These are phyloP conservation scores for Stemphylium lycopersici DNA, from an alignment of 2,329 filamentous ascomycete genomes.

Conservation along the genomic window DNA sequence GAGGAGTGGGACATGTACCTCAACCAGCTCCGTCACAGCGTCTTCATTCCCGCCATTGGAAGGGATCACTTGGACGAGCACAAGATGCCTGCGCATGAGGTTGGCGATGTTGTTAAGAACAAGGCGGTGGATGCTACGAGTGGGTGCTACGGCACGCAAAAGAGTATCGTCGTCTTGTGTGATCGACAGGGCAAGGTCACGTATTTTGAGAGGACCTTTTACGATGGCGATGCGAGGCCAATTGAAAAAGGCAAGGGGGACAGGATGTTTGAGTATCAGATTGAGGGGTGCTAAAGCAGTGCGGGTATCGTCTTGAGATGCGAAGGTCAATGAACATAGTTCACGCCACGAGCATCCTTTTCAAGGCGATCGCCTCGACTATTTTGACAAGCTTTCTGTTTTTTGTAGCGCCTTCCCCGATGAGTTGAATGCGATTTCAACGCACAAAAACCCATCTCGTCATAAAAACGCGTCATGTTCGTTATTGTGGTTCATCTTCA, in stretches of 20 bases:
- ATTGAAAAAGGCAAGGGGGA: slow-evolving; percentile 57
- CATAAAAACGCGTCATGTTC: too few species aligned
- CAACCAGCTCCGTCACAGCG: slow-evolving; percentile 62
- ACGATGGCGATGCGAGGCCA: slow-evolving; percentile 58
- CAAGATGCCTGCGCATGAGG: slow-evolving; percentile 45
- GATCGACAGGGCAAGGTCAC: slow-evolving; percentile 60
- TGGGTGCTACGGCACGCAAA: slow-evolving; percentile 68
- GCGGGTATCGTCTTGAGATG: not conserved
- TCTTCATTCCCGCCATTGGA: slow-evolving; percentile 65
- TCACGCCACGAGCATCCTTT: too few species aligned
- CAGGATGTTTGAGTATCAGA: slow-evolving; percentile 54
- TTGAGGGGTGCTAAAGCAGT: slow-evolving; percentile 50
- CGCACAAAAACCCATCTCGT: too few species aligned
- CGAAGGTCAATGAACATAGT: too few species aligned
- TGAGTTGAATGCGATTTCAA: too few species aligned
- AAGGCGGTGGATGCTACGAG: slow-evolving; percentile 48
- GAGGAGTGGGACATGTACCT: slow-evolving; percentile 63
- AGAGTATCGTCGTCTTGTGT: slow-evolving; percentile 67
- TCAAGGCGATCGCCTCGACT: too few species aligned
- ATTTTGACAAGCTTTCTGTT: too few species aligned
- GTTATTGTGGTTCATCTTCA: too few species aligned
- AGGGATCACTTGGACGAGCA: slow-evolving; percentile 51
- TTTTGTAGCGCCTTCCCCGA: too few species aligned
- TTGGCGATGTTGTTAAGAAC: slow-evolving; percentile 51
- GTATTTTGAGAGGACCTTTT: slow-evolving; percentile 68